Percentiles rank a stretch among this genome's conserved stretches.
Conservation (phyloP, 768 basidiomycete species). For the Neoboletus magnificus region DNA sequence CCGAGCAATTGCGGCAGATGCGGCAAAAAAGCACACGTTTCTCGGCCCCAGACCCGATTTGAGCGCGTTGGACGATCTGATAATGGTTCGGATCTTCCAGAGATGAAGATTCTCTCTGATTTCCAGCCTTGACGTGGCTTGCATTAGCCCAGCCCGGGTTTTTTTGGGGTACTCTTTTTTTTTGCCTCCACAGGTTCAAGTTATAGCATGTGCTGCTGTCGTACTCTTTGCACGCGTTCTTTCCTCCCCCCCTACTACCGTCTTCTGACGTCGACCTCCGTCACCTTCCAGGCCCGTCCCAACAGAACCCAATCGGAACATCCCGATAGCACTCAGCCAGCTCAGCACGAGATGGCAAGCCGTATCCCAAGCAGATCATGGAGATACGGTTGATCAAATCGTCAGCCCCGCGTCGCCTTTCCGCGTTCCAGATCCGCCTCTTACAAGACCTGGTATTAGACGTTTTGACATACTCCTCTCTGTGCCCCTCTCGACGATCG, state of each 20-base stretch:
- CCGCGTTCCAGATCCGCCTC: not conserved
- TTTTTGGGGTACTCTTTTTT: not conserved
- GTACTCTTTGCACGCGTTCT: not conserved
- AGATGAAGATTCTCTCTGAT: conserved; percentile 4
- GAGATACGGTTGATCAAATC: not conserved
- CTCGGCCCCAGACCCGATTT: conserved; percentile 8
- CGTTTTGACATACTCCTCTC: not conserved
- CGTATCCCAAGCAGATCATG: not conserved
- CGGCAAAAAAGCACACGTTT: conserved; percentile 15
- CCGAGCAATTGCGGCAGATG: not conserved
- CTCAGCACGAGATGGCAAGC: not conserved
- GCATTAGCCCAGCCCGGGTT: not conserved
- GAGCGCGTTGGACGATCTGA: not conserved
- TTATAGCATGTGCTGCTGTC: not conserved
- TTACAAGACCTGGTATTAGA: not conserved
- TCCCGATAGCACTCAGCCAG: not conserved
- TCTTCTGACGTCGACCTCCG: not conserved
- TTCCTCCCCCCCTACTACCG: not conserved
- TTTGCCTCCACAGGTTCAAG: conserved; percentile 1
- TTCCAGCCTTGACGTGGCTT: not conserved
- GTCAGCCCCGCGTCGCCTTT: not conserved
- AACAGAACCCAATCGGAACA: not conserved
- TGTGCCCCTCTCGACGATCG: not conserved
- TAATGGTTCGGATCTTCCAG: conserved; percentile 13
- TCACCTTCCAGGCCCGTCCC: not conserved